Percentiles rank a stretch among this genome's conserved stretches.
Conservation (phyloP, 495 filamentous ascomycete species). For the Annulohypoxylon stygium region DNA sequence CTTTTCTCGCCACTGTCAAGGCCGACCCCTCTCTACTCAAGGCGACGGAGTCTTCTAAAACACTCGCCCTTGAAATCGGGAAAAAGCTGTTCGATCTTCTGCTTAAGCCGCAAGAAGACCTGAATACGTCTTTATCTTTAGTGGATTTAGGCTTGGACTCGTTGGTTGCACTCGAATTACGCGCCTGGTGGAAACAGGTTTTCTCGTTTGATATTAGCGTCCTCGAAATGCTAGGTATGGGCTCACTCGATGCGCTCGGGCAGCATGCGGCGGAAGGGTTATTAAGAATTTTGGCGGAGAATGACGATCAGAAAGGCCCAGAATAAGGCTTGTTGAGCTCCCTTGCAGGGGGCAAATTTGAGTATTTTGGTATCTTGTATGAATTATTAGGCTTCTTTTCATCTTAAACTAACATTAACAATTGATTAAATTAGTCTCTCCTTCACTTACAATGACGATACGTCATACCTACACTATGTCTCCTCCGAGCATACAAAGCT, state of each 20-base stretch:
- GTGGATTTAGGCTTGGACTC: constrained; percentile 59
- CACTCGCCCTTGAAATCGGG: constrained; percentile 51
- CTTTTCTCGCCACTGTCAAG: constrained; percentile 30
- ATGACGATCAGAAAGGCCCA: constrained; percentile 21
- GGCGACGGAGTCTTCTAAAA: constrained; percentile 4
- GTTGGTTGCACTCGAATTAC: constrained; percentile 63
- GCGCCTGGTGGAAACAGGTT: constrained; percentile 59
- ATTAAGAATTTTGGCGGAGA: constrained; percentile 23
- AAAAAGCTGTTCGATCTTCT: constrained; percentile 54
- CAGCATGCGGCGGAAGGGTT: constrained; percentile 23
- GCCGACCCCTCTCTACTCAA: constrained; percentile 39
- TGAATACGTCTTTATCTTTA: constrained; percentile 54
- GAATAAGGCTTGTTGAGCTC: constrained; percentile 10
- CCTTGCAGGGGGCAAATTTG: background rate
- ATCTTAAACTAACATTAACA: background rate
- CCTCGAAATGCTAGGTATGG: constrained; percentile 45
- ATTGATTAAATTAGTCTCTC: background rate
- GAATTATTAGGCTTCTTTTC: background rate
- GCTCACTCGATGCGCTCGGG: constrained; percentile 36
- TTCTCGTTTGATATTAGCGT: constrained; percentile 51
- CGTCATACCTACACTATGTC: no score
- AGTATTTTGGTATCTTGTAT: background rate
- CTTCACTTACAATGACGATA: background rate
- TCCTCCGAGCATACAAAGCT: no score
- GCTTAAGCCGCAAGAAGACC: constrained; percentile 56